Evolutionary conservation across 2,329 filamentous ascomycete species (phyloP).

Genomic region (Rutstroemia sp.): DNA sequence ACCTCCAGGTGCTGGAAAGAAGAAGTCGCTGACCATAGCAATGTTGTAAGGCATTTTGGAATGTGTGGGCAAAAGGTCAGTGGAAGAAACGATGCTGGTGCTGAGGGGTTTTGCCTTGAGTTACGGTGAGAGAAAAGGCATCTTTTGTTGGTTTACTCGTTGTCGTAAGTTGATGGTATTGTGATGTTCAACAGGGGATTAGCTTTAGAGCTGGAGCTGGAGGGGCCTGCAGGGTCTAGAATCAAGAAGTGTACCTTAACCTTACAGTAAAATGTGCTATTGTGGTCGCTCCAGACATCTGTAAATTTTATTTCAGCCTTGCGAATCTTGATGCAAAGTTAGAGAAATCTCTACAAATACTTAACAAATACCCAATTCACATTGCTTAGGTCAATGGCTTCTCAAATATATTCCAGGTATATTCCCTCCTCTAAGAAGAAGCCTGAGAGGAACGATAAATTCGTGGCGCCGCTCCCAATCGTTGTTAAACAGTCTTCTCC

Average conservation of each 20-base stretch:
- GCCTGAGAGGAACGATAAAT: neutral
- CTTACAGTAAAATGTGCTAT: neutral
- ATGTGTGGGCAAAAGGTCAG: neutral
- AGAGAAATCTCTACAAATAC: neutral
- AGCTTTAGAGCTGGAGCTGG: neutral
- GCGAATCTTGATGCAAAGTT: neutral
- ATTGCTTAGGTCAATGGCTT: constrained; percentile 15
- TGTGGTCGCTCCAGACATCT: neutral
- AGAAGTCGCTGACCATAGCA: constrained; percentile 97
- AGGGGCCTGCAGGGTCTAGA: no score
- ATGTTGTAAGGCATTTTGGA: constrained; percentile 49
- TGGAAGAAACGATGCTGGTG: neutral
- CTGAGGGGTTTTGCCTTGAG: no score
- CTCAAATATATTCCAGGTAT: constrained; percentile 27
- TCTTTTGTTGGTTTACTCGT: neutral
- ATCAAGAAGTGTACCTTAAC: neutral
- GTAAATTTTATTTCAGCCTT: constrained; percentile 11
- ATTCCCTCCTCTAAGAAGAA: constrained; percentile 24
- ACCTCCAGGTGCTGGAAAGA: constrained; percentile 95
- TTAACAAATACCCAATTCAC: neutral
- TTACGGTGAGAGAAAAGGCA: no score
- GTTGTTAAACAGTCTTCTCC: neutral
- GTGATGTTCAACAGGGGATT: neutral
- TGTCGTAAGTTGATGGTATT: neutral
- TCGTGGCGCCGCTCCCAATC: neutral